These are phyloP conservation scores for Gaultheria prostrata DNA, from an alignment of 148 eudicot genomes.

Conservation along the genomic window DNA sequence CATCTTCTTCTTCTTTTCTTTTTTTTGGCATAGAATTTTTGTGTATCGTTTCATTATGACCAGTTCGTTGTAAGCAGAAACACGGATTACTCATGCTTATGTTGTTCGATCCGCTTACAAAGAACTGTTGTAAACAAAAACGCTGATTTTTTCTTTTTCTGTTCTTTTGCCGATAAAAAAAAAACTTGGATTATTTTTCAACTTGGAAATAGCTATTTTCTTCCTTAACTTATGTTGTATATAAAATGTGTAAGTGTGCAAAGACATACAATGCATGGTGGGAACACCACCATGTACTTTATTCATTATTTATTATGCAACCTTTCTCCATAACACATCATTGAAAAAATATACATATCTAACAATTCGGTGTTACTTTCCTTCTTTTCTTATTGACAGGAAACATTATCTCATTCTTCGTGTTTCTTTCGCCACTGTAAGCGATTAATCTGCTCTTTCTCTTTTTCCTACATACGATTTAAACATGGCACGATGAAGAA, in stretches of 20 bases:
- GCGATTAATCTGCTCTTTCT: constrained; percentile 18
- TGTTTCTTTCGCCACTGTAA: constrained; percentile 79
- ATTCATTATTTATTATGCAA: background rate
- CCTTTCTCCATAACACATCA: background rate
- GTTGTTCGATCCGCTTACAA: too few relatives aligned
- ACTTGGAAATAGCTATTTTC: background rate
- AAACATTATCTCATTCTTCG: constrained; percentile 75
- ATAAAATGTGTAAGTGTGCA: background rate
- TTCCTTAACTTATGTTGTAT: background rate
- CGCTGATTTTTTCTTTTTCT: too few relatives aligned
- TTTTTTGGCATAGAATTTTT: background rate
- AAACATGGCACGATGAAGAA: background rate
- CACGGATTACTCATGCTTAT: background rate
- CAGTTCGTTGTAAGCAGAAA: background rate
- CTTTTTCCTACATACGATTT: background rate
- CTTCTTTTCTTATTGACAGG: constrained; percentile 33
- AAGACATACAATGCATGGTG: background rate
- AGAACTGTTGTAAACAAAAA: too few relatives aligned
- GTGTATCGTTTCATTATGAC: background rate
- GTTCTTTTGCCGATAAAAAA: background rate
- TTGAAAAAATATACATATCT: background rate
- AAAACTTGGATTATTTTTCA: background rate
- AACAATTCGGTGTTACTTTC: background rate
- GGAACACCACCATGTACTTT: background rate
- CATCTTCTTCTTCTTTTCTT: background rate